phyloP scores from a whole-genome alignment of 1,284 basidiomycete genomes.

The Malassezia japonica region DNA sequence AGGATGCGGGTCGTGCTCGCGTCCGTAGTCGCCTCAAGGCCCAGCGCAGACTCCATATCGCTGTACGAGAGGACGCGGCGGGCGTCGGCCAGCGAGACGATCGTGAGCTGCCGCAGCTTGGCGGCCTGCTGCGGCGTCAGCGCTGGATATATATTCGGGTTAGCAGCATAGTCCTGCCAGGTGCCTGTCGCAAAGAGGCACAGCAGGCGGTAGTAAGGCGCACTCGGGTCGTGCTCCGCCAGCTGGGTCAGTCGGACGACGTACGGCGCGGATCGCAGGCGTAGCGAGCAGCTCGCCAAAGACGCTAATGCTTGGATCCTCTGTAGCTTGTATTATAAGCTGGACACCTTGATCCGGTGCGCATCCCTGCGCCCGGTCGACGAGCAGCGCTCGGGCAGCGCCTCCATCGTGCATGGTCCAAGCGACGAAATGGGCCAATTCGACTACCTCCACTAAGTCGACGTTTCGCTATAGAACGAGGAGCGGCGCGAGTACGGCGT shows the following conservation, averaged over 20 bases:
- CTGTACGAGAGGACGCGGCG: not conserved
- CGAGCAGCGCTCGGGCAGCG: not conserved
- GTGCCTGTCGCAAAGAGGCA: slow-evolving; percentile 8
- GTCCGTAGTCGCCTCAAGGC: not conserved
- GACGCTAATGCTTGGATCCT: not conserved
- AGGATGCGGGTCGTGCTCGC: not conserved
- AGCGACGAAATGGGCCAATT: no score
- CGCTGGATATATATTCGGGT: not conserved
- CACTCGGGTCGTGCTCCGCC: not conserved
- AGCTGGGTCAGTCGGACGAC: not conserved
- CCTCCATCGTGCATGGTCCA: not conserved
- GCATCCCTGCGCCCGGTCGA: not conserved
- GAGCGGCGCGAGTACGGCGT: no score
- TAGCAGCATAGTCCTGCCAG: slow-evolving; percentile 3
- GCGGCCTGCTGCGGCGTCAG: not conserved
- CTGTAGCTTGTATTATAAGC: not conserved
- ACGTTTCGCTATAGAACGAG: not conserved
- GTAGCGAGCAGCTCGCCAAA: not conserved
- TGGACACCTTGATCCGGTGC: not conserved
- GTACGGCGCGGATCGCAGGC: slow-evolving; percentile 6
- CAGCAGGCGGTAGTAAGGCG: not conserved
- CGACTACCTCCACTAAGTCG: not conserved
- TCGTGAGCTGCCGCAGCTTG: slow-evolving; percentile 14
- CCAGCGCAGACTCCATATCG: not conserved
- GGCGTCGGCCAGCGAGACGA: slow-evolving; percentile 1